Base-by-base conservation (phyloP, 2,329 filamentous ascomycete genomes). In the Venturia effusa region DNA sequence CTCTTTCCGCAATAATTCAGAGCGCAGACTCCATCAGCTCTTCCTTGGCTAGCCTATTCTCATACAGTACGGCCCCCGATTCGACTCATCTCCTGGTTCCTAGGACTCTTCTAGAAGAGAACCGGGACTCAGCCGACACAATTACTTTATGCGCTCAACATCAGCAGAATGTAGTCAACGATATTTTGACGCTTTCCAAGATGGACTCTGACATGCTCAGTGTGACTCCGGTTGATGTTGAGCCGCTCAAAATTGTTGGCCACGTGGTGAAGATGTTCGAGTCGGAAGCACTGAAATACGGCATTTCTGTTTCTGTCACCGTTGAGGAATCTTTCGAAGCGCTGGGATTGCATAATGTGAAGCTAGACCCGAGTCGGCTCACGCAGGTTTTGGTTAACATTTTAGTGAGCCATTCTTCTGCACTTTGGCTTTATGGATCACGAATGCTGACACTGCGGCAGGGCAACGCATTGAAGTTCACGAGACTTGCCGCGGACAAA, bases 121-220 rank as follows among this genome's bases (percentile, higher is more conserved):
- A 70, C 40, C 68, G 72, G 24, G 72, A 74, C 59, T 70, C 72
- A n/a, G 70, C 70, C 13, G 70, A 73, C 43, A 73, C 71, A 17
- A 73, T 80, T 64, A 72, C 77, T 43, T 72, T 77, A 45, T 80
- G 78, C 66, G 75, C 76, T 8, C 73, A 76, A 27, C 78, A 80
- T 64, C 78, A 79, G 64, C 79, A 78, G 65, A 71, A 76, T 22
- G 79, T 80, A 41, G 77, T 80, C 27, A 43, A 80, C 65, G 78
- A 80, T 64, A 55, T 65, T 43, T 27, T 65, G 15, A 65, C 63
- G 7, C n/a, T 65, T 3, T 55, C 41, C 11, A 65, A 65, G 24
- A 37, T 65, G 27, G 63, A 65, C 37, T 54, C 59, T 6, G 60
- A 63, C 34, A 45, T 65, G 19, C 27, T 65, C 13, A 30, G 22